Conservation (phyloP, 2,329 filamentous ascomycete species). For the Hypoxylon sp. region DNA sequence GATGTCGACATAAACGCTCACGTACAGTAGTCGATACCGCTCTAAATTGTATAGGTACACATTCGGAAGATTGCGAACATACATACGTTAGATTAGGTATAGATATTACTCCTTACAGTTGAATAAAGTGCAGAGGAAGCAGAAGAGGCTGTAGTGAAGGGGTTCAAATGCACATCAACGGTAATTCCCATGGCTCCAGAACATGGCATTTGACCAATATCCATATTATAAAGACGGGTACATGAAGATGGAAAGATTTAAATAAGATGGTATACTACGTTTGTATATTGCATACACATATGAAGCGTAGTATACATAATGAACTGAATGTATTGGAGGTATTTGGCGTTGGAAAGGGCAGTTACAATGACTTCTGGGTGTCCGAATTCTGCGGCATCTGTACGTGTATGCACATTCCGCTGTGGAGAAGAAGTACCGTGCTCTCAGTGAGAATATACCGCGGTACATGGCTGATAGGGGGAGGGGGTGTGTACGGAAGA, state of each 20-base stretch:
- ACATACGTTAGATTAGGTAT: slow-evolving; percentile 5
- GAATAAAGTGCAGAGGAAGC: not conserved
- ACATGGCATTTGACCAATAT: slow-evolving; percentile 49
- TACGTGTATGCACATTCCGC: slow-evolving; percentile 37
- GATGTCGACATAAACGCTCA: slow-evolving; percentile 10
- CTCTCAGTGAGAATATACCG: slow-evolving; percentile 20
- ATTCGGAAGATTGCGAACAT: slow-evolving; percentile 42
- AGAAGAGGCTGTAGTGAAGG: not conserved
- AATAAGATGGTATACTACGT: slow-evolving; percentile 5
- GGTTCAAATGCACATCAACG: slow-evolving; percentile 38
- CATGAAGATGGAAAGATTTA: slow-evolving; percentile 23
- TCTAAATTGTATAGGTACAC: slow-evolving; percentile 24
- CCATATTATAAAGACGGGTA: slow-evolving; percentile 36
- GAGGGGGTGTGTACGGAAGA: slow-evolving; percentile 29
- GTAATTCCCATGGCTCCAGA: slow-evolving; percentile 46
- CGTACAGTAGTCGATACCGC: not conserved
- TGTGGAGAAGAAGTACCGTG: slow-evolving; percentile 39
- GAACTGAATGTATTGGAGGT: slow-evolving; percentile 1
- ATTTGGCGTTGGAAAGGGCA: slow-evolving; percentile 24
- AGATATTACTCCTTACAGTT: slow-evolving; percentile 4
- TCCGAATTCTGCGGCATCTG: slow-evolving; percentile 41
- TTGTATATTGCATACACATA: slow-evolving; percentile 22
- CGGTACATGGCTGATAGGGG: slow-evolving; percentile 20
- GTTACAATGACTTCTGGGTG: slow-evolving; percentile 17
- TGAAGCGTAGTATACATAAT: slow-evolving; percentile 17